Evolutionary conservation across 345 rosid genomes (phyloP), one percentile per base, ranked within the genome.

Genomic region (Nephelium lappaceum): DNA sequence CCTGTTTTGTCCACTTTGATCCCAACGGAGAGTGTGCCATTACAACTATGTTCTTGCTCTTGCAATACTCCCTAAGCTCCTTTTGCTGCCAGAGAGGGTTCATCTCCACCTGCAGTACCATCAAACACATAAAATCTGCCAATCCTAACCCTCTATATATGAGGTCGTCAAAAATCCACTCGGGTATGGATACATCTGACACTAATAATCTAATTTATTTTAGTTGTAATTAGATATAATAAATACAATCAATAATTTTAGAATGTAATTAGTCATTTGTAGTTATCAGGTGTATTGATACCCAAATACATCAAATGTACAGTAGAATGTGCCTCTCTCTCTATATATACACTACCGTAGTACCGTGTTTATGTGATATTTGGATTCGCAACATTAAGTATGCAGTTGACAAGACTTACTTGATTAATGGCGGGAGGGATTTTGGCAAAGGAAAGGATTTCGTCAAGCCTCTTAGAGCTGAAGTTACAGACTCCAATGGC

Each of bases 401-500:
- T 8, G 43, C 9, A 16, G 14, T 49, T 14, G 55, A 49, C 55
- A 14, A 15, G 19, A 53, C 75, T 31, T 23, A 78, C 81, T 60
- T 80, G 86, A 42, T 83, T 80, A 25, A 83, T 74, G 0, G 84
- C 74, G 0, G 84, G 86, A 45, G 83, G 84, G 74, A 80, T 78
- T 6, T 75, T 81, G 77, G 86, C 84, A 0, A 69, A 23, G 66
- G 79, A n/a, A 3, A 83, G 81, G 36, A 83, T 65, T 73, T 69
- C 66, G 7, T 66, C 73, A 49, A 83, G 82, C 77, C 51, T 80
- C 47, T 60, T 77, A 53, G 64, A 38, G 3, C 79, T 57, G 64
- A 83, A 80, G 63, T 83, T 83, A 11, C 86, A 64, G 43, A 80
- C 83, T 5, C 84, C 81, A 36, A 83, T 80, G 70, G 79, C 79